Percentiles rank a stretch among this genome's conserved stretches.
Conservation (phyloP, 176 grass and related monocot genomes). For the Dendrocalamus sinicus region DNA sequence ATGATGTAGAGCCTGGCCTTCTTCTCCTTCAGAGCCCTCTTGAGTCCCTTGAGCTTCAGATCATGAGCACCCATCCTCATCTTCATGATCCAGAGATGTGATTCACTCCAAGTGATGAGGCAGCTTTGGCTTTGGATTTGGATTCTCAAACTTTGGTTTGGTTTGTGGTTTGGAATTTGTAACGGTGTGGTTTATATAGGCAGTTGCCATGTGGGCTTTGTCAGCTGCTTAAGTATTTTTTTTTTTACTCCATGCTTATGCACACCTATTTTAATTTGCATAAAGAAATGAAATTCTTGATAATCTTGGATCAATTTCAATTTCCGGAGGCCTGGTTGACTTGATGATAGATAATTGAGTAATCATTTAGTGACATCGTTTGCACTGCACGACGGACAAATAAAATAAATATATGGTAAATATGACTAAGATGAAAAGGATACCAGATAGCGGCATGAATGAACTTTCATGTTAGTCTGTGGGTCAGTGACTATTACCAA, state of each 20-base stretch:
- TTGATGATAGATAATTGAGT: neutral
- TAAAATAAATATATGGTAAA: conserved; percentile 1
- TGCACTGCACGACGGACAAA: conserved; percentile 19
- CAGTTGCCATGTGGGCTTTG: conserved; percentile 40
- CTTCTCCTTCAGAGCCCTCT: conserved; percentile 64
- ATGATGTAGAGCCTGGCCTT: conserved; percentile 73
- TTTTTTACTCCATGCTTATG: conserved; percentile 20
- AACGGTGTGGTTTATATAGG: conserved; percentile 45
- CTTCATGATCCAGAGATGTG: conserved; percentile 31
- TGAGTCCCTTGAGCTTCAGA: conserved; percentile 58
- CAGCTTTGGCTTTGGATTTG: neutral
- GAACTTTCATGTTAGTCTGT: neutral
- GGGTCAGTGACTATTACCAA: neutral
- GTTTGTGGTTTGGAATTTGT: neutral
- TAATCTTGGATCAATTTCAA: conserved; percentile 28
- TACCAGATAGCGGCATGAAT: neutral
- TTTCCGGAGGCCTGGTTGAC: conserved; percentile 30
- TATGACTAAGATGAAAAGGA: neutral
- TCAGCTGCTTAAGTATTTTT: conserved; percentile 10
- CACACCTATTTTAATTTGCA: conserved; percentile 15
- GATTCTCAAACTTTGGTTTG: neutral
- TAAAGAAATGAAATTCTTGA: conserved; percentile 35
- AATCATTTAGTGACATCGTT: neutral
- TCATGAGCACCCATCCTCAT: conserved; percentile 42
- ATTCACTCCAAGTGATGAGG: neutral